Percentiles rank a stretch among this genome's conserved stretches.
phyloP scores from a whole-genome alignment of 225 moss, liverwort and hornwort species.

The Polytrichum formosum region DNA sequence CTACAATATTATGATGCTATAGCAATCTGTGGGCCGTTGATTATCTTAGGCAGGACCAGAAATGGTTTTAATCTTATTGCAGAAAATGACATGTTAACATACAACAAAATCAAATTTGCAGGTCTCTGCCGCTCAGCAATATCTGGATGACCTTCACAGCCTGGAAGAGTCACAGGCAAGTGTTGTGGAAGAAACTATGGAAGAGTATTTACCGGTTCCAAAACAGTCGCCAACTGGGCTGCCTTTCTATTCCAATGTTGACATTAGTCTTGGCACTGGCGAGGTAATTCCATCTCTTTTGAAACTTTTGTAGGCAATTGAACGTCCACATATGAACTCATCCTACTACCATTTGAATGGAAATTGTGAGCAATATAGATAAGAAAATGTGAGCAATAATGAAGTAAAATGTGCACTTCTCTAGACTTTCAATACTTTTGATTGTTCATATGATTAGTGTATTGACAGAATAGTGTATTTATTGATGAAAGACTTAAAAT shows the following conservation, averaged over 20 bases:
- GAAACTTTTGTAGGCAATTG: background rate
- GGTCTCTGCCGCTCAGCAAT: conserved; percentile 69
- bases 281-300: conserved; percentile 27
- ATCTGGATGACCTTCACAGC: conserved; percentile 47
- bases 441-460: background rate
- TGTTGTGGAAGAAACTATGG: conserved; percentile 13
- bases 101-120: conserved; percentile 10
- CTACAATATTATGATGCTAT: no score
- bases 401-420: no score
- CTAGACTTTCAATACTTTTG: background rate
- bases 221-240: conserved; percentile 40
- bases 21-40: no score
- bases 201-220: conserved; percentile 29
- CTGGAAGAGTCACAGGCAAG: conserved; percentile 23
- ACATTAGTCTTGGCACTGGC: conserved; percentile 60
- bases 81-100: no score
- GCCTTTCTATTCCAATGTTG: conserved; percentile 48
- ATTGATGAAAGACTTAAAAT: background rate
- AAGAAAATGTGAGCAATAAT: background rate
- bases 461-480: background rate
- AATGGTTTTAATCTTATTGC: no score
- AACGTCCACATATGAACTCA: background rate
- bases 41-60: background rate
- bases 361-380: no score
- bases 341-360: background rate